These are phyloP conservation scores for Diaporthe aspalathi DNA, from an alignment of 2,329 filamentous ascomycete species.

Conservation along the genomic window DNA sequence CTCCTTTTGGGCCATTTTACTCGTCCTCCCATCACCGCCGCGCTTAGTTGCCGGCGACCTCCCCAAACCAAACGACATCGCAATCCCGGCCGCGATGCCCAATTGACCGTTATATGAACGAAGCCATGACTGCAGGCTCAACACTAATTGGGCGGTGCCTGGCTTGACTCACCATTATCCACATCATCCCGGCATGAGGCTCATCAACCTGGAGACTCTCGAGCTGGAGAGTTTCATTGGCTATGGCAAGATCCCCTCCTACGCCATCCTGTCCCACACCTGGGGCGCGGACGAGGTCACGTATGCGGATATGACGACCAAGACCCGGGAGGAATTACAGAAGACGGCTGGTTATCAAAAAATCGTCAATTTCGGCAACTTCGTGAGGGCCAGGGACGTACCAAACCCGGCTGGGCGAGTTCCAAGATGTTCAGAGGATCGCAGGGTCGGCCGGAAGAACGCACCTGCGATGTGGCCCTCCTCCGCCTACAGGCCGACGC, in stretches of 20 bases:
- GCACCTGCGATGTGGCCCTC: background rate
- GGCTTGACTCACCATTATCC: background rate
- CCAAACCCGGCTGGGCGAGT: background rate
- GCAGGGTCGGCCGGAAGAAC: slow-evolving; percentile 1
- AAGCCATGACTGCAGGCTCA: no score
- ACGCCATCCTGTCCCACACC: slow-evolving; percentile 29
- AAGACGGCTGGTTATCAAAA: slow-evolving; percentile 12
- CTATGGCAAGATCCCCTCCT: slow-evolving; percentile 19
- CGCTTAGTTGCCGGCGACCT: slow-evolving; percentile 12
- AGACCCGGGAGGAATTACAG: background rate
- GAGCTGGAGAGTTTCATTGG: slow-evolving; percentile 23
- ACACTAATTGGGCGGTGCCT: background rate
- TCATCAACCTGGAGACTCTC: slow-evolving; percentile 27
- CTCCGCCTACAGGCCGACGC: background rate
- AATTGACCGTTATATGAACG: background rate
- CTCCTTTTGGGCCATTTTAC: background rate
- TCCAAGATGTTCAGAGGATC: background rate
- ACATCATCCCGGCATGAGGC: slow-evolving; percentile 25
- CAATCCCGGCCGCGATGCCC: background rate
- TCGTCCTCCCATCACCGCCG: background rate
- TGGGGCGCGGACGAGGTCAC: slow-evolving; percentile 25
- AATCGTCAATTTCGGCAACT: slow-evolving; percentile 22
- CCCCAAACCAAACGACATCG: background rate
- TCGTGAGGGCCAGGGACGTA: background rate
- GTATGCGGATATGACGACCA: slow-evolving; percentile 6